Conservation (phyloP, 208 protist genomes). For the Trypanosoma conorhini region DNA sequence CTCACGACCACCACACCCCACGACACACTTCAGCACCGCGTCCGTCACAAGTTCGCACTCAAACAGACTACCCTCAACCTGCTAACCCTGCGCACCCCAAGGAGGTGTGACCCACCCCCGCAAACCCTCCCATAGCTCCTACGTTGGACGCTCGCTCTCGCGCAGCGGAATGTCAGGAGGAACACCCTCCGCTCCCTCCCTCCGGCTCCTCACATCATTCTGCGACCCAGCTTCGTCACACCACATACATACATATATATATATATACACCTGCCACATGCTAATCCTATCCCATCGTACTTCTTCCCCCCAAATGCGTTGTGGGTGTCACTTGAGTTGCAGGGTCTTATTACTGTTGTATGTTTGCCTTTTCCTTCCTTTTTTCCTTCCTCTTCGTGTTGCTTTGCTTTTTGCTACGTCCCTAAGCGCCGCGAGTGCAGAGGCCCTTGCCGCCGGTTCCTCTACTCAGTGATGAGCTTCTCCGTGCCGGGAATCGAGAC, state of each 20-base stretch:
- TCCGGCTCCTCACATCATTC: background rate
- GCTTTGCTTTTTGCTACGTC: conserved; percentile 1
- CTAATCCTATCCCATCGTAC: too few relatives aligned
- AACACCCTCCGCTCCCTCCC: background rate
- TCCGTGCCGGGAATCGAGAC: conserved; percentile 87
- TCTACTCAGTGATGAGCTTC: conserved; percentile 66
- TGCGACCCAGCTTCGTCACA: background rate
- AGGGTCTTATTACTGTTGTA: background rate
- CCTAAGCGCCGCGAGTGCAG: background rate
- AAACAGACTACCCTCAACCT: background rate
- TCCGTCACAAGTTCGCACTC: background rate
- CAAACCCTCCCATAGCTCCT: background rate
- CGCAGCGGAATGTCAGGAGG: background rate
- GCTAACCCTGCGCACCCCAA: background rate
- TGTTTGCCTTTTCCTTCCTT: background rate
- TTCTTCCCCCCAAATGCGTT: background rate
- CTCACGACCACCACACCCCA: background rate
- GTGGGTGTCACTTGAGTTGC: background rate
- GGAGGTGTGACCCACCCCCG: background rate
- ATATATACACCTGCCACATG: too few relatives aligned
- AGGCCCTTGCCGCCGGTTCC: background rate
- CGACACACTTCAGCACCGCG: background rate
- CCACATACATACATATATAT: background rate
- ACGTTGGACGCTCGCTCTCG: background rate
- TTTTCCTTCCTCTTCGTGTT: background rate